Evolutionary conservation across 352 stramenopile species (phyloP).

Genomic region (Globisporangium carolinianum): DNA sequence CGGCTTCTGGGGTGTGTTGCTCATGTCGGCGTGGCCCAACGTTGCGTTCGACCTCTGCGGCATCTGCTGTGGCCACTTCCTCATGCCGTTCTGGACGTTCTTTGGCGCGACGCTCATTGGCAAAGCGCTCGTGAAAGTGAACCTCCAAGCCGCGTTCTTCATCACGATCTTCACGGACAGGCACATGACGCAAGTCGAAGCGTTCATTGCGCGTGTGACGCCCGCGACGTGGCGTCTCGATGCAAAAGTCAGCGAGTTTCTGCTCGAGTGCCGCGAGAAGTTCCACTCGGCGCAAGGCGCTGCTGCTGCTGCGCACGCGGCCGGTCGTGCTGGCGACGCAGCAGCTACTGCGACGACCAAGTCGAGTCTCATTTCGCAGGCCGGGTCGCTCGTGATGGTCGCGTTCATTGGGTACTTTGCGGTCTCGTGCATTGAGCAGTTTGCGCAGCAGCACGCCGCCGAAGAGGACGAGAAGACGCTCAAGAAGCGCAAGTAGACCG

Average conservation of each 20-base stretch:
- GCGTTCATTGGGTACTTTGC: conserved; percentile 87
- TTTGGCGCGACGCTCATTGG: conserved; percentile 92
- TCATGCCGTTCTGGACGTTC: conserved; percentile 95
- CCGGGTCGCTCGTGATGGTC: conserved; percentile 79
- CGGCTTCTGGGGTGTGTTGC: conserved; percentile 90
- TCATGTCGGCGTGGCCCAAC: conserved; percentile 93
- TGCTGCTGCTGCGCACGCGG: conserved; percentile 47
- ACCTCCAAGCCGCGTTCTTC: conserved; percentile 87
- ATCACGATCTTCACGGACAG: conserved; percentile 89
- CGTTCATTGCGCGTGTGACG: conserved; percentile 75
- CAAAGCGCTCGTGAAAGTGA: conserved; percentile 91
- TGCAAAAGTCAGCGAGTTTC: conserved; percentile 74
- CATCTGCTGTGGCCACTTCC: conserved; percentile 92
- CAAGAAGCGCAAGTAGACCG: conserved; percentile 58
- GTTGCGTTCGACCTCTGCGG: conserved; percentile 93
- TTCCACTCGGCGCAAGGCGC: conserved; percentile 75
- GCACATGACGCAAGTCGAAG: conserved; percentile 77
- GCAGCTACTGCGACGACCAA: conserved; percentile 16
- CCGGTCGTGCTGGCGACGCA: conserved; percentile 16
- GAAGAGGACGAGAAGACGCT: conserved; percentile 85
- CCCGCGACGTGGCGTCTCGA: conserved; percentile 71
- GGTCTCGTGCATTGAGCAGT: conserved; percentile 87
- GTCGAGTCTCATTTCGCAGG: conserved; percentile 70
- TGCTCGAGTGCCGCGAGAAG: conserved; percentile 82
- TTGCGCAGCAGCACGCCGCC: conserved; percentile 85